A percentile compares a stretch with the other conserved stretches of the same genome.
These are phyloP conservation scores for Biscutella laevigata DNA, from an alignment of 441 rosid species.

Conservation along the genomic window DNA sequence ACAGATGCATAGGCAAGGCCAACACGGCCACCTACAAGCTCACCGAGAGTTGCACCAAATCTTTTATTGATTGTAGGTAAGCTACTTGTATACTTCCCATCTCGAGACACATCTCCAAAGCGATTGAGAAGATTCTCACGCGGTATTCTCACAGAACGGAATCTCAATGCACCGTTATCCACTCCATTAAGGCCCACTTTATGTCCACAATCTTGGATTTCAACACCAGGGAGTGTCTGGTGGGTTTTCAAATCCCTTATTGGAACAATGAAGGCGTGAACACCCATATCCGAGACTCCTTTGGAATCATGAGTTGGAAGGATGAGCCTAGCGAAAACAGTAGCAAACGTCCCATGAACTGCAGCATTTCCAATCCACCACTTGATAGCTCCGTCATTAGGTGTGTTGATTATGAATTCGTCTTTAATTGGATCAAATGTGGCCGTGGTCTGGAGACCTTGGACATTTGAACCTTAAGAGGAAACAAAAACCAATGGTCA, in stretches of 20 bases:
- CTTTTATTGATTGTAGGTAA: constrained; percentile 87
- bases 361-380: constrained; percentile 99
- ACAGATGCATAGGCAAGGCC: constrained; percentile 87
- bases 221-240: constrained; percentile 75
- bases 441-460: constrained; percentile 87
- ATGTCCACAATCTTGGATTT: constrained; percentile 89
- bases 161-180: constrained; percentile 90
- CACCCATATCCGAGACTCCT: constrained; percentile 82
- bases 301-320: constrained; percentile 75
- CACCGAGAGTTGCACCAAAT: constrained; percentile 91
- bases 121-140: constrained; percentile 94
- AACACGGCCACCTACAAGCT: constrained; percentile 96
- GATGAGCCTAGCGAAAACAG: constrained; percentile 78
- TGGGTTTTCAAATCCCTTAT: constrained; percentile 79
- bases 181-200: constrained; percentile 94
- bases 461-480: constrained; percentile 77
- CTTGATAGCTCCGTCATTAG: constrained; percentile 89
- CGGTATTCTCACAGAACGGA: constrained; percentile 78
- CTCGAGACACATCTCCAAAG: constrained; percentile 84
- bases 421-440: constrained; percentile 73
- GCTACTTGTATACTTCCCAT: constrained; percentile 88
- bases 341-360: constrained; percentile 93
- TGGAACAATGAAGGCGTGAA: constrained; percentile 92
- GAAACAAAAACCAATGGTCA: constrained; percentile 18
- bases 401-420: constrained; percentile 75